These are phyloP conservation scores for Chamaecrista fasciculata DNA, from an alignment of 306 rosid genomes.

Conservation along the genomic window DNA sequence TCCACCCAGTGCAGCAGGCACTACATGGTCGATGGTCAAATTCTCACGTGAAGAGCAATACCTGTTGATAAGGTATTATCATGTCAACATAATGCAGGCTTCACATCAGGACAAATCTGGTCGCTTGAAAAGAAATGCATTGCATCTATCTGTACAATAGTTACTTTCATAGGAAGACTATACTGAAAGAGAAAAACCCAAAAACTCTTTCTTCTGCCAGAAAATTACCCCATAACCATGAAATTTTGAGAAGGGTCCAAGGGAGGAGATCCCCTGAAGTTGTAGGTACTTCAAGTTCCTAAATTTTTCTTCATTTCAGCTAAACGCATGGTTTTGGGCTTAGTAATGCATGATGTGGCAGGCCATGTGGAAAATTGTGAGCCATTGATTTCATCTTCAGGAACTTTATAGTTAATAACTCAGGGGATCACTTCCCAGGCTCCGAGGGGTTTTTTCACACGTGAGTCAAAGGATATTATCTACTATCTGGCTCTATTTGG, in stretches of 20 bases:
- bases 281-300: too few relatives aligned
- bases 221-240: background rate
- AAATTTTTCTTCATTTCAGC: too few relatives aligned
- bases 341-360: too few relatives aligned
- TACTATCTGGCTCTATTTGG: background rate
- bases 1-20: constrained; percentile 61
- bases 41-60: constrained; percentile 60
- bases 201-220: background rate
- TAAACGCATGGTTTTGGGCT: too few relatives aligned
- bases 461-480: background rate
- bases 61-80: constrained; percentile 35
- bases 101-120: background rate
- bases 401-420: too few relatives aligned
- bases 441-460: too few relatives aligned
- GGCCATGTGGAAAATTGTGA: too few relatives aligned
- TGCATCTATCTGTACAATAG: background rate
- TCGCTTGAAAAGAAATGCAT: background rate
- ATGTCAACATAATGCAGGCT: background rate
- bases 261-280: too few relatives aligned
- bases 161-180: background rate
- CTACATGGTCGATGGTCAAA: constrained; percentile 72
- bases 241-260: background rate
- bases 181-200: background rate
- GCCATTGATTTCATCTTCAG: too few relatives aligned
- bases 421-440: too few relatives aligned